Conservation (phyloP, 345 rosid species). For the Hibiscus syriacus region DNA sequence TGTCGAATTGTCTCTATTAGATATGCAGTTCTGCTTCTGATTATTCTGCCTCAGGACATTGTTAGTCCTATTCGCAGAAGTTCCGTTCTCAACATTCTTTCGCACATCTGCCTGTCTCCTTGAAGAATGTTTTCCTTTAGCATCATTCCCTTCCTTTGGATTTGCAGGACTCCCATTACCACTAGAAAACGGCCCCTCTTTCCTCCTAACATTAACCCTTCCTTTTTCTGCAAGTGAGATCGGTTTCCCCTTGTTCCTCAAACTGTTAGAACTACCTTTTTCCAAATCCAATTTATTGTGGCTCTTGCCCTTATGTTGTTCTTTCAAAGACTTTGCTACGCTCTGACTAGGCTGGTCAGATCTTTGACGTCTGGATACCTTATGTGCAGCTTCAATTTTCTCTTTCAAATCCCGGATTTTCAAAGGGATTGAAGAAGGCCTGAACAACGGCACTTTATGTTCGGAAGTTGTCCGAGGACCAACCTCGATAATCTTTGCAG, state of each 20-base stretch:
- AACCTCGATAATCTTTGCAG: slow-evolving; percentile 69
- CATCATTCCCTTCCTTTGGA: slow-evolving; percentile 42
- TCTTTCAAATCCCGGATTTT: slow-evolving; percentile 66
- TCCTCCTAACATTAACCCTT: slow-evolving; percentile 36
- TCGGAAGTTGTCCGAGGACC: slow-evolving; percentile 40
- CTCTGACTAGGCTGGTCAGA: slow-evolving; percentile 12
- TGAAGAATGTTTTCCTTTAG: slow-evolving; percentile 22
- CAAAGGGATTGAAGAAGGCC: slow-evolving; percentile 56
- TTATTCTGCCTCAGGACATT: slow-evolving; percentile 51
- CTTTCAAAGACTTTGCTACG: slow-evolving; percentile 23
- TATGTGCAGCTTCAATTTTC: slow-evolving; percentile 59
- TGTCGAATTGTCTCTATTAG: slow-evolving; percentile 25
- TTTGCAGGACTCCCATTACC: slow-evolving; percentile 23
- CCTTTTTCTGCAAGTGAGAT: slow-evolving; percentile 31
- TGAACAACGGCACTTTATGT: slow-evolving; percentile 30
- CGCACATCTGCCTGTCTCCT: slow-evolving; percentile 30
- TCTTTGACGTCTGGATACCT: slow-evolving; percentile 34
- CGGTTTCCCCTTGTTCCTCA: slow-evolving; percentile 38
- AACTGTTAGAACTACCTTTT: slow-evolving; percentile 28
- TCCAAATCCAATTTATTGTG: slow-evolving; percentile 20
- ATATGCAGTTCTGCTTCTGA: slow-evolving; percentile 60
- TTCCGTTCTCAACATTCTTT: slow-evolving; percentile 32
- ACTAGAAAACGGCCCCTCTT: slow-evolving; percentile 28
- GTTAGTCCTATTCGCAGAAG: slow-evolving; percentile 22
- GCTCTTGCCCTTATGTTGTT: slow-evolving; percentile 32